Base-by-base conservation (phyloP, 306 rosid species). In the Citrullus mucosospermus region DNA sequence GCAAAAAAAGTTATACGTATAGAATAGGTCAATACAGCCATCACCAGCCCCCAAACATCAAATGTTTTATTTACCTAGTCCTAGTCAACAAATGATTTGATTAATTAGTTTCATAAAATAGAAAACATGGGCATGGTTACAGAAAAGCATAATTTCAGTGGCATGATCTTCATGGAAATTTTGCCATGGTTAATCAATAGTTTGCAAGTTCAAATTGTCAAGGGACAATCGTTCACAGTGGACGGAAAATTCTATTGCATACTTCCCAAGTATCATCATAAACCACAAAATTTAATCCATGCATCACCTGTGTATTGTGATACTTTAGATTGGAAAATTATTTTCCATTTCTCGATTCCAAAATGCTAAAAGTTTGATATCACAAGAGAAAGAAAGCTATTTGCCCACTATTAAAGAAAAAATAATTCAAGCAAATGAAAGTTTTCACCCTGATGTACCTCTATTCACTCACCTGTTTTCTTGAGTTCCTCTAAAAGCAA, bases 401-500 rank as follows among this genome's bases (percentile, higher is more conserved):
- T 72, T 15, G 15, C 50, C 58, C 55, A 22, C 17, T 8, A 50
- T 28, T 50, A 18, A 51, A 13, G 77, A 48, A 48, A 48, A 48
- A 12, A 12, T 12, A 48, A 48, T 13, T 3, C 54, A 12, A 12
- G 54, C 13, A 48, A 2, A 48, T 48, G 54, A 48, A 48, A 48
- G 13, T 48, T 48, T 48, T 48, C 54, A 48, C 54, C 54, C 54
- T 48, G 56, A 51, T 55, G 36, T 54, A 44, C 38, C 60, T 20
- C 48, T 30, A 80, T 84, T 17, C 68, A 18, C 34, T 14, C 61
- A 96, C 99, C 99, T 96, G 91, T 60, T 89, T 83, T 84, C 99
- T 82, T 96, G 96, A 78, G 98, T 96, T 79, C 99, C 99, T 86
- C 99, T 87, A 83, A 96, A 92, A 59, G 99, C 97, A 85, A 96